A percentile compares a stretch with the other conserved stretches of the same genome.
These are phyloP conservation scores for Periglandula ipomoeae DNA, from an alignment of 2,329 filamentous ascomycete species.

Conservation along the genomic window DNA sequence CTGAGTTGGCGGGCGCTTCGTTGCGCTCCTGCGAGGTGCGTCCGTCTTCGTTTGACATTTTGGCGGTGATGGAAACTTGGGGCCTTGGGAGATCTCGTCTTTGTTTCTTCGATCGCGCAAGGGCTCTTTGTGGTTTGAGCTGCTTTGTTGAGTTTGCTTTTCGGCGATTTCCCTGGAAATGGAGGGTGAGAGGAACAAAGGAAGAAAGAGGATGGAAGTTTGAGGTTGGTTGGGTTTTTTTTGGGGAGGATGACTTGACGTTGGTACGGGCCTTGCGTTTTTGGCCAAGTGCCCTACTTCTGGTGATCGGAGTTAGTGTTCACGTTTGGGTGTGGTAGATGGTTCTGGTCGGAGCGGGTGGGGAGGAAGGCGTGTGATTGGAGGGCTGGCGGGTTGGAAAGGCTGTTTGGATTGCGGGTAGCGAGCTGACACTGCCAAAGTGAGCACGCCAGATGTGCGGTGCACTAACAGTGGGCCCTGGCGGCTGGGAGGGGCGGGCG, in stretches of 20 bases:
- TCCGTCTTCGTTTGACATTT: conserved; percentile 38
- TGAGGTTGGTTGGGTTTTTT: not conserved
- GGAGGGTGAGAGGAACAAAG: not conserved
- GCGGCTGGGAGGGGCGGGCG: not conserved
- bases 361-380: conserved; percentile 17
- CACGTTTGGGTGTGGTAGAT: not conserved
- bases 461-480: conserved; percentile 5
- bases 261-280: not conserved
- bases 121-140: not conserved
- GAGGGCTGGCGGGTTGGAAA: conserved; percentile 1
- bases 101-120: not conserved
- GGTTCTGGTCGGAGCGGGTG: conserved; percentile 8
- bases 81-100: too few relatives aligned
- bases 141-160: not conserved
- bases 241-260: not conserved
- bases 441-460: not conserved
- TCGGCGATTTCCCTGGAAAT: not conserved
- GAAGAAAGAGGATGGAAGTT: not conserved
- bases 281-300: too few relatives aligned
- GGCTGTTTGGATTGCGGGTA: not conserved
- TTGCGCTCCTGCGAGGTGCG: conserved; percentile 38
- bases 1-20: conserved; percentile 41
- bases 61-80: not conserved
- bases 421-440: not conserved
- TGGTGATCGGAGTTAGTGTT: too few relatives aligned